These are phyloP conservation scores for Meira miltonrushii DNA, from an alignment of 1,284 basidiomycete genomes.

Conservation along the genomic window DNA sequence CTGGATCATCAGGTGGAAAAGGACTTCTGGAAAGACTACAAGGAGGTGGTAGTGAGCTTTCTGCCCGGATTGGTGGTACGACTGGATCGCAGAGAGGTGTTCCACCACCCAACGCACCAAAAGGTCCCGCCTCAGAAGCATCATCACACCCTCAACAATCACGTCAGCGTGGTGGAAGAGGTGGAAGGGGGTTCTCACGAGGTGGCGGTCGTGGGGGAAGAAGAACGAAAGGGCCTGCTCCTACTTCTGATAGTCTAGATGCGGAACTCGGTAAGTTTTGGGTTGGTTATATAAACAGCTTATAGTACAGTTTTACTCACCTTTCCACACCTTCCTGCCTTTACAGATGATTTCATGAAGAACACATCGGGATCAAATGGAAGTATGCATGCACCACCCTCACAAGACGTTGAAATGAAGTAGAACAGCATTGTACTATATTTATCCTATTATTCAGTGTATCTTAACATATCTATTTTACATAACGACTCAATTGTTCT, in stretches of 20 bases:
- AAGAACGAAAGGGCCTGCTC: slow-evolving; percentile 1
- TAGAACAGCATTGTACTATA: background rate
- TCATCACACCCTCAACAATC: too few relatives aligned
- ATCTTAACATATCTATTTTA: background rate
- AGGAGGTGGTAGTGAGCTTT: slow-evolving; percentile 15
- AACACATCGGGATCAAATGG: slow-evolving; percentile 15
- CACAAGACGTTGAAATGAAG: slow-evolving; percentile 15
- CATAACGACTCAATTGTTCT: background rate
- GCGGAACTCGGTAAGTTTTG: slow-evolving; percentile 62
- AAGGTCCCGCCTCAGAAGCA: slow-evolving; percentile 3
- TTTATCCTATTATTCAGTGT: background rate
- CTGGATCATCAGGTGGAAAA: too few relatives aligned
- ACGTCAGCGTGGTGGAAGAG: slow-evolving; percentile 3
- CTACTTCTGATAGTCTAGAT: slow-evolving; percentile 64
- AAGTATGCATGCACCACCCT: slow-evolving; percentile 2
- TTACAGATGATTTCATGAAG: slow-evolving; percentile 72
- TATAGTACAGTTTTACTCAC: background rate
- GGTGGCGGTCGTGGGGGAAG: slow-evolving; percentile 22
- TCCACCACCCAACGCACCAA: slow-evolving; percentile 12
- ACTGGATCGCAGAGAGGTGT: background rate
- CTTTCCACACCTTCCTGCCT: background rate
- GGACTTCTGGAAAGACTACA: background rate
- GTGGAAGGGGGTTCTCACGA: slow-evolving; percentile 15
- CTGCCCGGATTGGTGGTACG: slow-evolving; percentile 23
- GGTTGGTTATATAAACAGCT: background rate